Percentiles rank a stretch among this genome's conserved stretches.
These are phyloP conservation scores for Tarenaya hassleriana DNA, from an alignment of 345 rosid species.

Conservation along the genomic window DNA sequence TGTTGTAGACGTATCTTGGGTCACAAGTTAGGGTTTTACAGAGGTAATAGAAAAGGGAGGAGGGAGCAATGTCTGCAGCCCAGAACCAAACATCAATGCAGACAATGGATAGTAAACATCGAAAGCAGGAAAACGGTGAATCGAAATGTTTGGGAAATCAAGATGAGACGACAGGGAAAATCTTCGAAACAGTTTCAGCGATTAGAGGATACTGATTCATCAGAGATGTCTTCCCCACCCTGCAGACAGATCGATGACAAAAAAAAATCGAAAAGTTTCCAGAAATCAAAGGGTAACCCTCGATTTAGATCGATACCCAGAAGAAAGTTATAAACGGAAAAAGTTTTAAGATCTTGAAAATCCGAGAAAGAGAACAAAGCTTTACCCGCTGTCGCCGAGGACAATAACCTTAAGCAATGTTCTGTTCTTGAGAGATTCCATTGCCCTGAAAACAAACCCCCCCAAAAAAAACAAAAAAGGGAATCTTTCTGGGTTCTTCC, in stretches of 20 bases:
- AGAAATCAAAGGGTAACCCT: not conserved
- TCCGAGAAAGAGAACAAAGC: not conserved
- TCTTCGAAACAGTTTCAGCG: too few species aligned
- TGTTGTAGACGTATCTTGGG: slow-evolving; percentile 75
- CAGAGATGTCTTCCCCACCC: slow-evolving; percentile 91
- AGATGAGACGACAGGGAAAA: not conserved
- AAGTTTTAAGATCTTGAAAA: too few species aligned
- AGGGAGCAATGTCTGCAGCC: too few species aligned
- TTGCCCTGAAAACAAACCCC: not conserved
- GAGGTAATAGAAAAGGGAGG: too few species aligned
- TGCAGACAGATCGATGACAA: slow-evolving; percentile 27
- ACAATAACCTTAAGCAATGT: slow-evolving; percentile 79
- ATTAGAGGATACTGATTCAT: slow-evolving; percentile 78
- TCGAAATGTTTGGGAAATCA: not conserved
- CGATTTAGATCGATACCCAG: slow-evolving; percentile 8
- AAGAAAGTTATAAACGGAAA: not conserved
- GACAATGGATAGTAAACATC: not conserved
- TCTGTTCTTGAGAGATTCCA: slow-evolving; percentile 48
- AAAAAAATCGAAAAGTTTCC: not conserved
- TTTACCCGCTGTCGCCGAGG: slow-evolving; percentile 83
- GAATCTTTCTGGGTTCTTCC: slow-evolving; percentile 20
- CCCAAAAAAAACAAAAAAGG: slow-evolving; percentile 7
- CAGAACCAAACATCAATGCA: slow-evolving; percentile 9
- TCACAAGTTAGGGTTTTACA: slow-evolving; percentile 25
- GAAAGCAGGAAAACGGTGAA: not conserved